Conservation (phyloP, 2,329 filamentous ascomycete genomes). For the Neonectria punicea region DNA sequence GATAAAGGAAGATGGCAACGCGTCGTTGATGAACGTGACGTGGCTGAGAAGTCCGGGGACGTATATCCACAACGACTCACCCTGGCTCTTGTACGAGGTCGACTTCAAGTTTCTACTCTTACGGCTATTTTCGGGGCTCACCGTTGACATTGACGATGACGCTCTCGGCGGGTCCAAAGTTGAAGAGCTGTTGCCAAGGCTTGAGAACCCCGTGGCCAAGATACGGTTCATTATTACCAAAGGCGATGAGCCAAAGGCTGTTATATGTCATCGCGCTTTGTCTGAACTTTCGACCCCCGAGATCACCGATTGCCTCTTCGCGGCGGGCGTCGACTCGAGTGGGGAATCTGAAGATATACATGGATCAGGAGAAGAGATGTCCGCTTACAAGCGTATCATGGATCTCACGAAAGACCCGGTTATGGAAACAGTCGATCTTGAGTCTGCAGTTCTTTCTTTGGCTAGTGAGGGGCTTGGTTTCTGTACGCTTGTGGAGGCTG, state of each 20-base stretch:
- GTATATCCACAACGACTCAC: neutral
- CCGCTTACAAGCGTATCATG: neutral
- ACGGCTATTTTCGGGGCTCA: neutral
- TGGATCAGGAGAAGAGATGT: neutral
- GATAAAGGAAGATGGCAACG: neutral
- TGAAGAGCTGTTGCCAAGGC: slow-evolving; percentile 12
- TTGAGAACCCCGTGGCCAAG: slow-evolving; percentile 10
- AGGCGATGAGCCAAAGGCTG: neutral
- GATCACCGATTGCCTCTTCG: slow-evolving; percentile 6
- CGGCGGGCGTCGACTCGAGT: neutral
- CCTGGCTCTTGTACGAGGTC: slow-evolving; percentile 14
- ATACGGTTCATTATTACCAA: neutral
- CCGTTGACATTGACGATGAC: neutral
- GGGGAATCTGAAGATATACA: too few species aligned
- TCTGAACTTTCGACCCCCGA: neutral
- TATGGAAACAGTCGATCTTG: slow-evolving; percentile 5
- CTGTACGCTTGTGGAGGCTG: slow-evolving; percentile 8
- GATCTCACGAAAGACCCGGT: neutral
- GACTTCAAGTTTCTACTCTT: slow-evolving; percentile 17
- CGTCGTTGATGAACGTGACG: neutral
- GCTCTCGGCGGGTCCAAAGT: neutral
- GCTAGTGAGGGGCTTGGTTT: slow-evolving; percentile 8
- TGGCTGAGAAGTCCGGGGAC: neutral
- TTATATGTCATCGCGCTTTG: neutral
- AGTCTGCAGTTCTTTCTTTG: slow-evolving; percentile 10